Percentiles rank a stretch among this genome's conserved stretches.
Evolutionary conservation across 2,329 filamentous ascomycete species (phyloP).

Genomic region (Colletotrichum phormii): DNA sequence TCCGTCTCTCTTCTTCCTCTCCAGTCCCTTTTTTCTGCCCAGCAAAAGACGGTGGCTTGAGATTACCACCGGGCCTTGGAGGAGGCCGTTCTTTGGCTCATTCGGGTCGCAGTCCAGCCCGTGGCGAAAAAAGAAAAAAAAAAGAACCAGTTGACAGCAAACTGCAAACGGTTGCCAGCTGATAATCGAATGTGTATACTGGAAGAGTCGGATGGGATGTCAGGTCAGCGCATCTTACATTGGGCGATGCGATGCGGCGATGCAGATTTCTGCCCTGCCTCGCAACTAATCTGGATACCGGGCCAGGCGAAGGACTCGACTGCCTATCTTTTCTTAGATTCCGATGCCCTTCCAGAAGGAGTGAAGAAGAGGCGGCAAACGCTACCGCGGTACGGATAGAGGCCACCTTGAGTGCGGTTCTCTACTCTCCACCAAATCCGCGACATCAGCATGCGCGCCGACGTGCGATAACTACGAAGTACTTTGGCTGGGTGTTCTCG

Average conservation of each 20-base stretch:
- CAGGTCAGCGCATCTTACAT: not conserved
- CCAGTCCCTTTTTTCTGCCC: constrained; percentile 6
- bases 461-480: not conserved
- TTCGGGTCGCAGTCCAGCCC: constrained; percentile 8
- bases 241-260: not conserved
- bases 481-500: not conserved
- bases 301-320: not conserved
- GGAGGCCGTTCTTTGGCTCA: constrained; percentile 10
- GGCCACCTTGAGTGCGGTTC: constrained; percentile 6
- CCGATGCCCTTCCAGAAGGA: constrained; percentile 18
- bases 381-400: not conserved
- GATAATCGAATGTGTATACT: not conserved
- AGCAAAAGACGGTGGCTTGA: constrained; percentile 8
- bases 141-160: constrained; percentile 4
- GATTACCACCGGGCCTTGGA: not conserved
- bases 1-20: not conserved
- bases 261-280: not conserved
- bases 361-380: constrained; percentile 1
- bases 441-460: not conserved
- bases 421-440: constrained; percentile 6
- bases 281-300: not conserved
- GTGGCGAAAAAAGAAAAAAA: not conserved
- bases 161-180: constrained; percentile 17
- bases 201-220: not conserved
- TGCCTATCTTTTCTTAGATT: not conserved